Evolutionary conservation across 1,139 yeast genomes (phyloP).

Genomic region (Meyerozyma sp.): DNA sequence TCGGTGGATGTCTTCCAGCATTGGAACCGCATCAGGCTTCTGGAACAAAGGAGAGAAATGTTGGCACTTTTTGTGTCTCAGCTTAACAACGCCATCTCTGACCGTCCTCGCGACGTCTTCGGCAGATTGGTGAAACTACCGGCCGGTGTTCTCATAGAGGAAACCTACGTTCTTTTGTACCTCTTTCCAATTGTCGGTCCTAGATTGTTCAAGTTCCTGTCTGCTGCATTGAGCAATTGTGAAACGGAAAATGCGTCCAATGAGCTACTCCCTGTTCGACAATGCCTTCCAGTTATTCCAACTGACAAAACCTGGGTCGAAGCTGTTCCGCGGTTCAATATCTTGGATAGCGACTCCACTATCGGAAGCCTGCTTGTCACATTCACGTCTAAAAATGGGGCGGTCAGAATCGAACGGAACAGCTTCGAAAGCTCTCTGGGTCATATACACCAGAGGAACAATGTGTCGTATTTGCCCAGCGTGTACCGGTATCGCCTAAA

Average conservation of each 20-base stretch:
- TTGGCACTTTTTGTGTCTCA: not conserved
- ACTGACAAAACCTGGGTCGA: not conserved
- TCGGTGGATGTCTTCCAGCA: not conserved
- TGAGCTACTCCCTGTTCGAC: not conserved
- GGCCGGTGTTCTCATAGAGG: not conserved
- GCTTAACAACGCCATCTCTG: not conserved
- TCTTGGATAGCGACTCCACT: not conserved
- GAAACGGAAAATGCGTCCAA: not conserved
- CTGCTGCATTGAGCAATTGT: constrained; percentile 5
- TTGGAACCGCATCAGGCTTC: not conserved
- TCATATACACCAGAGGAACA: not conserved
- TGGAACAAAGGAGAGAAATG: not conserved
- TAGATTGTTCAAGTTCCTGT: constrained; percentile 8
- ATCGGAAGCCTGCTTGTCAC: not conserved
- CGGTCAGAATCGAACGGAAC: not conserved
- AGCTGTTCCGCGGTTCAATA: not conserved
- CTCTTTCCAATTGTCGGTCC: constrained; percentile 10
- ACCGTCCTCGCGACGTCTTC: not conserved
- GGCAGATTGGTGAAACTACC: not conserved
- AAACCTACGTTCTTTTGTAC: constrained; percentile 9
- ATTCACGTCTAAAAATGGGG: not conserved
- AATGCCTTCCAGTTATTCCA: not conserved
- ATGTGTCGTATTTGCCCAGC: not conserved
- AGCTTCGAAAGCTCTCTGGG: not conserved
- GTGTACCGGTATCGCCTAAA: not conserved